A percentile compares a stretch with the other conserved stretches of the same genome.
Evolutionary conservation across 768 basidiomycete species (phyloP).

Genomic region (Coprinellus micaceus): DNA sequence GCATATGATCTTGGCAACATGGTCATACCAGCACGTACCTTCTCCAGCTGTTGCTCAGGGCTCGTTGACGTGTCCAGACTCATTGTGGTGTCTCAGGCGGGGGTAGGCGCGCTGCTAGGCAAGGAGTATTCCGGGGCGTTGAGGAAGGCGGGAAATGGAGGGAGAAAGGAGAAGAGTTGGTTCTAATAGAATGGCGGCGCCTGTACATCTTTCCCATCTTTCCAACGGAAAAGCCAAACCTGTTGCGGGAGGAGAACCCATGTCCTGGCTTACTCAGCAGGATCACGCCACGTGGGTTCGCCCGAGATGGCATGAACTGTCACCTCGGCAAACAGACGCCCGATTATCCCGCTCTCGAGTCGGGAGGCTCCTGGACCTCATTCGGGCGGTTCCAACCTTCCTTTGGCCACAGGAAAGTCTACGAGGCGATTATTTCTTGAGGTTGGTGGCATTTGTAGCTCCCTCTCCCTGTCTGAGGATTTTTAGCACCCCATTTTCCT

Average conservation of each 20-base stretch:
- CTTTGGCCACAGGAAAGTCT: too few species aligned
- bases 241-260: not conserved
- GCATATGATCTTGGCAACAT: not conserved
- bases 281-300: not conserved
- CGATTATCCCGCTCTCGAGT: too few species aligned
- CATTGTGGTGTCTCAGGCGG: not conserved
- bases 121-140: not conserved
- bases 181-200: not conserved
- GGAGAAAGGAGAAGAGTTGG: not conserved
- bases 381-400: not conserved
- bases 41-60: slow-evolving; percentile 32
- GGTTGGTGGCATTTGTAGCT: too few species aligned
- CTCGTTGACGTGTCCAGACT: slow-evolving; percentile 12
- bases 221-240: not conserved
- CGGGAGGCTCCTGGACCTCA: too few species aligned
- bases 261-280: not conserved
- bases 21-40: slow-evolving; percentile 15
- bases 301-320: slow-evolving; percentile 2
- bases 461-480: too few species aligned
- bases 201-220: slow-evolving; percentile 1
- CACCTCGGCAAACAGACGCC: not conserved
- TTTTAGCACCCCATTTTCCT: too few species aligned
- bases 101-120: not conserved
- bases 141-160: not conserved
- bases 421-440: too few species aligned